These are phyloP conservation scores for Crepidotus variabilis DNA, from an alignment of 768 basidiomycete genomes.

Conservation along the genomic window DNA sequence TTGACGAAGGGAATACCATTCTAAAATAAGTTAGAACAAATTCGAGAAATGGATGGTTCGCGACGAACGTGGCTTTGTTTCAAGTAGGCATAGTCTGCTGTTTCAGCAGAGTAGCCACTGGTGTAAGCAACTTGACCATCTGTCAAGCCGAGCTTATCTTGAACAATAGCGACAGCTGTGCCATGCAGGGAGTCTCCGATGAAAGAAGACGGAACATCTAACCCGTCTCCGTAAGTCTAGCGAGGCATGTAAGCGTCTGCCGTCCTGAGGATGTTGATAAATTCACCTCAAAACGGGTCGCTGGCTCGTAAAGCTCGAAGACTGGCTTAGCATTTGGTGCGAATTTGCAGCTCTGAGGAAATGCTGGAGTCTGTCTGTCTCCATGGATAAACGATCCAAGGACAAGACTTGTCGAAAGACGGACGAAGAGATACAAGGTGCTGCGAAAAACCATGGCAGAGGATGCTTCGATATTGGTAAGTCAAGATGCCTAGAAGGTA, in stretches of 20 bases:
- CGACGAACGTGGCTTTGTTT: constrained; percentile 14
- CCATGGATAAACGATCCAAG: background rate
- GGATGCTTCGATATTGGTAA: too few species aligned
- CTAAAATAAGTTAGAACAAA: constrained; percentile 2
- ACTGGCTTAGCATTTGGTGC: too few species aligned
- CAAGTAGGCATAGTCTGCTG: constrained; percentile 14
- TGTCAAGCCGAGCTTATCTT: constrained; percentile 18
- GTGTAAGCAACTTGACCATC: constrained; percentile 8
- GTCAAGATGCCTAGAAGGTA: too few species aligned
- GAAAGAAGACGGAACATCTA: constrained; percentile 14
- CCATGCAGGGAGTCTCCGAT: background rate
- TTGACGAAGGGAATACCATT: constrained; percentile 14
- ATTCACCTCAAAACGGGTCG: too few species aligned
- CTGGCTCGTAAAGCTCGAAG: too few species aligned
- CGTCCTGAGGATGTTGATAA: too few species aligned
- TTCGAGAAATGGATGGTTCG: background rate
- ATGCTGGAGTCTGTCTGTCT: background rate
- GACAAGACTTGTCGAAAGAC: background rate
- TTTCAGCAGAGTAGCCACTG: constrained; percentile 12
- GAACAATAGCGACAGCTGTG: constrained; percentile 19
- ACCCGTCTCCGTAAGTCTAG: constrained; percentile 24
- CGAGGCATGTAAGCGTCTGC: background rate
- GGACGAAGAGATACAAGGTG: too few species aligned
- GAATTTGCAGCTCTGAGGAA: too few species aligned
- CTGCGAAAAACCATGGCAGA: too few species aligned